These are phyloP conservation scores for Monascus purpureus DNA, from an alignment of 495 filamentous ascomycete genomes.

Conservation along the genomic window DNA sequence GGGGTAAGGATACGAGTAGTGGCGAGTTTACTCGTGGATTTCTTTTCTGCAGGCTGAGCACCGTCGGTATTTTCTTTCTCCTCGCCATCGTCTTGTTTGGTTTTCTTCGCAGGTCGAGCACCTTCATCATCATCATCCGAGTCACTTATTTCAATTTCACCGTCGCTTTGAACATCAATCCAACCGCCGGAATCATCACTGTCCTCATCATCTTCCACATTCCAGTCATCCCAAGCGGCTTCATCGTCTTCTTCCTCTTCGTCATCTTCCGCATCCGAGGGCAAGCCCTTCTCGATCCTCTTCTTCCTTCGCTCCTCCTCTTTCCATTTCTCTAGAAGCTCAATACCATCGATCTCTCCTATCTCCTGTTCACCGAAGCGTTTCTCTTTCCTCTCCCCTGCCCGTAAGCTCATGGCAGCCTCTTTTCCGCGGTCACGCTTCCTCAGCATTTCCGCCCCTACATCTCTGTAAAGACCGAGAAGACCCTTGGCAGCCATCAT, in stretches of 20 bases:
- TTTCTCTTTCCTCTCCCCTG: conserved; percentile 51
- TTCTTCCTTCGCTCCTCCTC: conserved; percentile 69
- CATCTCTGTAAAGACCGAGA: conserved; percentile 77
- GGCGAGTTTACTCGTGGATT: conserved; percentile 43
- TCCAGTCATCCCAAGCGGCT: conserved; percentile 67
- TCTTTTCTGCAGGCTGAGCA: conserved; percentile 4
- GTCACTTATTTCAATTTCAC: conserved; percentile 63
- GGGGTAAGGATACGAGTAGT: conserved; percentile 82
- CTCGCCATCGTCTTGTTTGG: conserved; percentile 18
- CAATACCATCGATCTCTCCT: conserved; percentile 83
- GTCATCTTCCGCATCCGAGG: conserved; percentile 39
- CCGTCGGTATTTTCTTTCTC: conserved; percentile 9
- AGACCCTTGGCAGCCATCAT: conserved; percentile 94
- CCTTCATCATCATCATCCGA: conserved; percentile 48
- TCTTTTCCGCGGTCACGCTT: conserved; percentile 86
- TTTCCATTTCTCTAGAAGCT: conserved; percentile 87
- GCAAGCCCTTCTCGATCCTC: conserved; percentile 47
- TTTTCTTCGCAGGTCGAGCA: conserved; percentile 49
- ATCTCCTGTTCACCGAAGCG: conserved; percentile 65
- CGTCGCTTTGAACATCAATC: conserved; percentile 81
- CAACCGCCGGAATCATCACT: conserved; percentile 75
- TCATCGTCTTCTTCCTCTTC: conserved; percentile 48
- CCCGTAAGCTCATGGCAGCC: conserved; percentile 67
- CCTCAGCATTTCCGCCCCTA: conserved; percentile 77
- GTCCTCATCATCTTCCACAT: conserved; percentile 60